Evolutionary conservation across 2,329 filamentous ascomycete genomes (phyloP).

Genomic region (Zelopaecilomyces penicillatus): DNA sequence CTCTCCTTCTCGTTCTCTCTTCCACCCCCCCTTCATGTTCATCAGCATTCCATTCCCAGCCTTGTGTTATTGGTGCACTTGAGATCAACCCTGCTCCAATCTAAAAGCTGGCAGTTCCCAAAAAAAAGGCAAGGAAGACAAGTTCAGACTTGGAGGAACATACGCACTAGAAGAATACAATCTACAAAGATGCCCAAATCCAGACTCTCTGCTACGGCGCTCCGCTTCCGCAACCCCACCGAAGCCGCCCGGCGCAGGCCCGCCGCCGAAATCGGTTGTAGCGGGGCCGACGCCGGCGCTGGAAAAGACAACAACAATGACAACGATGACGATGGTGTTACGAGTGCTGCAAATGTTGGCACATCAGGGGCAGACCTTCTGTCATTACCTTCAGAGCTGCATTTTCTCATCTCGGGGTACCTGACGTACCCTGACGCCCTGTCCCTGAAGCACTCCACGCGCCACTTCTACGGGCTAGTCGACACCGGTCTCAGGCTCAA

Average conservation of each 20-base stretch:
- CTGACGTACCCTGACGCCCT: constrained; percentile 64
- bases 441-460: constrained; percentile 58
- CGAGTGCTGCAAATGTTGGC: background rate
- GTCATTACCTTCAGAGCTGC: constrained; percentile 57
- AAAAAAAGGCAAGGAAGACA: too few relatives aligned
- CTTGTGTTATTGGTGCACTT: too few relatives aligned
- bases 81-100: background rate
- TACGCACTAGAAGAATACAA: too few relatives aligned
- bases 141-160: too few relatives aligned
- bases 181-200: too few relatives aligned
- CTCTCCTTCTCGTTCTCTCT: too few relatives aligned
- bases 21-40: too few relatives aligned
- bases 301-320: background rate
- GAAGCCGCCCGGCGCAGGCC: background rate
- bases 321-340: background rate
- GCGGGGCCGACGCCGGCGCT: too few relatives aligned
- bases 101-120: background rate
- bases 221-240: background rate
- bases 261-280: background rate
- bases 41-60: background rate
- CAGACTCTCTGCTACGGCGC: background rate
- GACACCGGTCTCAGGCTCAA: constrained; percentile 59
- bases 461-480: constrained; percentile 55
- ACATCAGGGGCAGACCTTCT: constrained; percentile 23
- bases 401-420: constrained; percentile 49